Evolutionary conservation across 495 filamentous ascomycete species (phyloP), one percentile per base, ranked within the genome.

Genomic region (Penicillium chermesinum): DNA sequence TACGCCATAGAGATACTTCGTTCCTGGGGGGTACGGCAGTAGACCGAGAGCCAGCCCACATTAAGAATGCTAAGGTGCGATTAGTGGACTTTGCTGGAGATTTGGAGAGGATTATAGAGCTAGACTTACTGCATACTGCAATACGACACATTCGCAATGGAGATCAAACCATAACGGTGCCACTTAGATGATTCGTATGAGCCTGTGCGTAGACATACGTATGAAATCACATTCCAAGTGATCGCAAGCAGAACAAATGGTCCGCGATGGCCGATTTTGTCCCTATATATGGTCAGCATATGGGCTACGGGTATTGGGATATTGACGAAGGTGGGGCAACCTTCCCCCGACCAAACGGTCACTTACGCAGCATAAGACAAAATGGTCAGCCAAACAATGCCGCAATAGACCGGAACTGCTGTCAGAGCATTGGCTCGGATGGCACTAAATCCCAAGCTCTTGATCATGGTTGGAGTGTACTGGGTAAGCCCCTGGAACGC

Each of bases 1-100:
- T 64, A 78, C 71, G 76, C 73, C 73, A 79, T 78, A 37, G 72
- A 67, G 5, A 78, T 55, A 18, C 74, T 73, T 42, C 75, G 69
- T 48, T 74, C 70, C 38, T 78, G 73, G 45, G 54, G 71, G 18
- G 49, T 63, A 7, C 53, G 61, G 54, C 75, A 80, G 46, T 72
- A 72, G 9, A 73, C 57, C 4, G 71, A 71, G 2, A 82, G 61
- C 57, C 71, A 75, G 9, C 70, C 69, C 9, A 77, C 57, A 32
- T 74, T 76, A 0, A 81, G 53, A 43, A 72, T 61, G 21, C 67
- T 70, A 40, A 7, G 1, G 10, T 45, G 5, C 7, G 1, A 39
- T 62, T 39, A 53, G 40, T 38, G 2, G 9, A 21, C 14, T 42
- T 22, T 6, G 9, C 9, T 2, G 5, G 14, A 38, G 1, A 30